Percentiles rank a stretch among this genome's conserved stretches.
Conservation (phyloP, 73 alveolate genomes). For the Stentor coeruleus region DNA sequence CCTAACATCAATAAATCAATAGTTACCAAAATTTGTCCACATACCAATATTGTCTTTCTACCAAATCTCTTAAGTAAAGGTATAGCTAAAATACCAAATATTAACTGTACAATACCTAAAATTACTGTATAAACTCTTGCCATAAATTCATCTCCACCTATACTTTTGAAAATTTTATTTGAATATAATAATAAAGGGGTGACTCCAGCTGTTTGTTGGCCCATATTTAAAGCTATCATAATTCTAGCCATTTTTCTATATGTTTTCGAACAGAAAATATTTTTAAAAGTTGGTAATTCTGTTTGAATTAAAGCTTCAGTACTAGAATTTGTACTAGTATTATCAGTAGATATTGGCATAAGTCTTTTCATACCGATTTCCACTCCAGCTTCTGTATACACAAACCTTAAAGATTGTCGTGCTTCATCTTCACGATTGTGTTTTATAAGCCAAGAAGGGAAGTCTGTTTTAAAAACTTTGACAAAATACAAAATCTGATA, state of each 20-base stretch:
- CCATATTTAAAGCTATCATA: background rate
- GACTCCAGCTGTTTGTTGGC: background rate
- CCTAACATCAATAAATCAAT: background rate
- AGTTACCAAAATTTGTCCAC: background rate
- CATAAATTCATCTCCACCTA: background rate
- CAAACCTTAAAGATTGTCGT: background rate
- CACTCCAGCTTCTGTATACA: background rate
- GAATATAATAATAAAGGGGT: background rate
- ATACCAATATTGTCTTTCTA: background rate
- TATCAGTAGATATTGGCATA: too few relatives aligned
- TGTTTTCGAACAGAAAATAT: background rate
- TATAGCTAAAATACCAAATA: background rate
- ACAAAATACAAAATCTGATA: background rate
- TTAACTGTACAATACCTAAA: background rate
- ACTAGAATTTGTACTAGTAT: too few relatives aligned
- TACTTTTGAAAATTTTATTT: too few relatives aligned
- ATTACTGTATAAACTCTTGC: background rate
- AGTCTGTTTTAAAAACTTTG: background rate
- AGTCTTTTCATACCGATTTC: too few relatives aligned
- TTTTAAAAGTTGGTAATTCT: too few relatives aligned
- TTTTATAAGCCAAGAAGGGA: background rate
- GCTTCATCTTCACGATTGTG: background rate
- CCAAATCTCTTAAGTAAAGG: background rate
- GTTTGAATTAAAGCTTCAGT: too few relatives aligned
- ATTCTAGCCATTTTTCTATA: background rate